Evolutionary conservation across 2,329 filamentous ascomycete genomes (phyloP).

Genomic region (Myriosclerotinia scirpicola): DNA sequence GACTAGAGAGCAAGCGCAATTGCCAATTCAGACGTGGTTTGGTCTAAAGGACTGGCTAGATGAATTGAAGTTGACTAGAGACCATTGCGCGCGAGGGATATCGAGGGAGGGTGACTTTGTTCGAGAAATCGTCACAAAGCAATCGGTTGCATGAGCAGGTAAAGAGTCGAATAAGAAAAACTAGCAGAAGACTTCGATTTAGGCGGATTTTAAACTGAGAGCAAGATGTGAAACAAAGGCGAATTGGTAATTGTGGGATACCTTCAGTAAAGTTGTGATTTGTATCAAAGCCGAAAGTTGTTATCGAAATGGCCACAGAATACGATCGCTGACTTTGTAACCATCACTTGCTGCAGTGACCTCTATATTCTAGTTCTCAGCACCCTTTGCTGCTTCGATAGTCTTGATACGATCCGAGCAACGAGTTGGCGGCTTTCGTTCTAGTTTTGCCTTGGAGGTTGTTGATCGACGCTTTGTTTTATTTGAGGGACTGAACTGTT

Average conservation of each 20-base stretch:
- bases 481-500: neutral
- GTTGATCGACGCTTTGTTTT: neutral
- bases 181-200: neutral
- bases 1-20: too few species aligned
- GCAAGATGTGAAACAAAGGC: neutral
- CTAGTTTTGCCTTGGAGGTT: neutral
- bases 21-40: neutral
- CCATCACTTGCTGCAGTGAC: too few species aligned
- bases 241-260: neutral
- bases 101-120: too few species aligned
- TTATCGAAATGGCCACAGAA: neutral
- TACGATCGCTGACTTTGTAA: too few species aligned
- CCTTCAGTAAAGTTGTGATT: neutral
- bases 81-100: neutral
- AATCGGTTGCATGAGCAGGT: neutral
- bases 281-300: neutral
- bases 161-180: too few species aligned
- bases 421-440: neutral
- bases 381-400: neutral
- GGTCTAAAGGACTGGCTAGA: too few species aligned
- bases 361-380: neutral
- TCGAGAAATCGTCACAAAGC: neutral
- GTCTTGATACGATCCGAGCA: neutral
- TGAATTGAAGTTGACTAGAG: too few species aligned
- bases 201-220: neutral